Evolutionary conservation across 177 flowering plant genomes (phyloP).

Genomic region (Vitis hybrid): DNA sequence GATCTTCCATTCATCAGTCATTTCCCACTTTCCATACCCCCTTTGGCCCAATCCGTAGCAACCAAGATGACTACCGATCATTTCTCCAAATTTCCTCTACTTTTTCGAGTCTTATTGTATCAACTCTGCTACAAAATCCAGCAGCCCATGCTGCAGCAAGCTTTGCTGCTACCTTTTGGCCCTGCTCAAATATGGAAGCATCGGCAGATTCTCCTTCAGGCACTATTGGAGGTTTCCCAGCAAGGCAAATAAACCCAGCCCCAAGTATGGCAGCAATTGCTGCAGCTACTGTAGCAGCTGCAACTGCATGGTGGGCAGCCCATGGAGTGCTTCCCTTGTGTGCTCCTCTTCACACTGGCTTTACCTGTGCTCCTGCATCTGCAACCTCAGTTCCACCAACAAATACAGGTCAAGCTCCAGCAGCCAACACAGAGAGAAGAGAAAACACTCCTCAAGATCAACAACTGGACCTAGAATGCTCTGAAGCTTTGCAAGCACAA

Average conservation of each 20-base stretch:
- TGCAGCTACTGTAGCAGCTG: constrained; percentile 93
- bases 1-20: constrained; percentile 36
- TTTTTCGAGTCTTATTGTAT: constrained; percentile 67
- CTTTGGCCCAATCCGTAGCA: constrained; percentile 33
- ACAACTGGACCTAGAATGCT: constrained; percentile 36
- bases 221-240: constrained; percentile 38
- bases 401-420: constrained; percentile 33
- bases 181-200: constrained; percentile 42
- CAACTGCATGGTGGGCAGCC: constrained; percentile 98
- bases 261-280: constrained; percentile 79
- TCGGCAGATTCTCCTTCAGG: constrained; percentile 40
- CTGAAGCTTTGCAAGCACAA: constrained; percentile 47
- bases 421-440: constrained; percentile 24
- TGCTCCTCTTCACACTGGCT: constrained; percentile 56
- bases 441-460: constrained; percentile 29
- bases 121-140: constrained; percentile 77
- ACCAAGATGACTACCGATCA: constrained; percentile 49
- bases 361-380: constrained; percentile 44
- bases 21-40: constrained; percentile 48
- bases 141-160: constrained; percentile 90
- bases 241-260: constrained; percentile 32
- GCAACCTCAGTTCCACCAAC: constrained; percentile 32
- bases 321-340: constrained; percentile 82
- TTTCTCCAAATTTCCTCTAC: constrained; percentile 54
- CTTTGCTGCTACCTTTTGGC: constrained; percentile 75